Evolutionary conservation across 2,329 filamentous ascomycete genomes (phyloP), one percentile per base, ranked within the genome.

Genomic region (Ploettnerulaceae sp.): DNA sequence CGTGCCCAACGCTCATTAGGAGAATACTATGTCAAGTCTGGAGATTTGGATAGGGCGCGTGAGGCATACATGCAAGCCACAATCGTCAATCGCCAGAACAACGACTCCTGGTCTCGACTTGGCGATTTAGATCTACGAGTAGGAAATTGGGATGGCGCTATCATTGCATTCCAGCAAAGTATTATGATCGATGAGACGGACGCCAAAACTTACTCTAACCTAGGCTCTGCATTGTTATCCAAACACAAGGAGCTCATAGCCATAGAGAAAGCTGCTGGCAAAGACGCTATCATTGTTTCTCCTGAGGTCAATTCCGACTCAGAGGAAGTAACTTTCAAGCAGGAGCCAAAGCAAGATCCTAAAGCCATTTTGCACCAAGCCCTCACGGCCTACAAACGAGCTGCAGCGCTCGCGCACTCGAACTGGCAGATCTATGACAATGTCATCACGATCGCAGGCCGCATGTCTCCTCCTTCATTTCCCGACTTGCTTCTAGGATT

Each of bases 371-470:
- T 89, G 1, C 71, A 76, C 0, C 88, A 95, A 62, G 82, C 93
- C 0, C 77, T 98, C 1, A 73, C 78, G 5, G 91, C 93, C 0
- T 88, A 95, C 66, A 93, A 95, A 63, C 84, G 86, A 53, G 93
- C 90, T 7, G 89, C 90, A 0, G 76, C 79, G 4, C 77, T 95
- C 18, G 89, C 94, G 40, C 78, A 88, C 65, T 83, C 89, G 58
- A 91, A 91, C 68, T 87, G 85, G 76, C 82, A 88, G 57, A 96
- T 98, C 65, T 97, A 91, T 91, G 88, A 95, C 63, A 98, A 98
- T 60, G 84, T 97, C 12, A 78, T 98, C 47, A 93, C 89, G 0
- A 82, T 97, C 17, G 85, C 87, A 0, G 80, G 86, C 0, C 86
- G 88, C 1, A 77, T 93, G 21, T 75, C 74, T 1, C 90, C 91